Evolutionary conservation across 495 filamentous ascomycete species (phyloP).

Genomic region (Pyronema domesticum): DNA sequence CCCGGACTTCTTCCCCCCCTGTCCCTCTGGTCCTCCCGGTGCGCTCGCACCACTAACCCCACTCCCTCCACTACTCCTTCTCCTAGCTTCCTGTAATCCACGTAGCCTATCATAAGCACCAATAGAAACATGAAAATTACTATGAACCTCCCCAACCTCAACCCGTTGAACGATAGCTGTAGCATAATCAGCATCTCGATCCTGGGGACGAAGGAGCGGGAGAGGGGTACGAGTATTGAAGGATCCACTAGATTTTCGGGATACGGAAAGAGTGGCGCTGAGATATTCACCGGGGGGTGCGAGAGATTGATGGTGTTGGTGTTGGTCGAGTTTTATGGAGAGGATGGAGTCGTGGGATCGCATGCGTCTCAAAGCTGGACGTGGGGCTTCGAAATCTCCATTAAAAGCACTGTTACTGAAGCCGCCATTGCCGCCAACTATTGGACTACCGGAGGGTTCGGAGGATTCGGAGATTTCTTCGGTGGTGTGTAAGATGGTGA

Average conservation of each 20-base stretch:
- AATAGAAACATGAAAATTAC: background rate
- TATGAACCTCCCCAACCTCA: slow-evolving; percentile 4
- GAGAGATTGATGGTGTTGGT: background rate
- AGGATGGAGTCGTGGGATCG: slow-evolving; percentile 17
- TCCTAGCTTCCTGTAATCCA: slow-evolving; percentile 11
- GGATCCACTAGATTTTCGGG: background rate
- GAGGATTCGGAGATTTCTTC: slow-evolving; percentile 16
- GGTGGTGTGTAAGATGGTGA: slow-evolving; percentile 18
- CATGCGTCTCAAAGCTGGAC: slow-evolving; percentile 9
- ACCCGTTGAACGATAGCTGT: slow-evolving; percentile 10
- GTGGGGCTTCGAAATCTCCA: background rate
- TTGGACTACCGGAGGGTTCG: background rate
- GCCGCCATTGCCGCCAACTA: no score
- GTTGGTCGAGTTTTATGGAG: slow-evolving; percentile 10
- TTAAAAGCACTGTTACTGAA: no score
- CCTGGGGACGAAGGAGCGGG: slow-evolving; percentile 3
- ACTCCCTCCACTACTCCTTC: background rate
- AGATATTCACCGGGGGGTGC: slow-evolving; percentile 7
- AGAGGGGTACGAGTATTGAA: background rate
- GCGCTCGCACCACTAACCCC: slow-evolving; percentile 4
- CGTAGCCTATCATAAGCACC: slow-evolving; percentile 16
- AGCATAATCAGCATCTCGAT: slow-evolving; percentile 5
- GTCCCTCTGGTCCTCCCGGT: background rate
- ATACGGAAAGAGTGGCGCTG: slow-evolving; percentile 13
- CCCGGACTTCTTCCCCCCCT: slow-evolving; percentile 1